phyloP scores from a whole-genome alignment of 805 yeast genomes.

The Starmerella powellii region DNA sequence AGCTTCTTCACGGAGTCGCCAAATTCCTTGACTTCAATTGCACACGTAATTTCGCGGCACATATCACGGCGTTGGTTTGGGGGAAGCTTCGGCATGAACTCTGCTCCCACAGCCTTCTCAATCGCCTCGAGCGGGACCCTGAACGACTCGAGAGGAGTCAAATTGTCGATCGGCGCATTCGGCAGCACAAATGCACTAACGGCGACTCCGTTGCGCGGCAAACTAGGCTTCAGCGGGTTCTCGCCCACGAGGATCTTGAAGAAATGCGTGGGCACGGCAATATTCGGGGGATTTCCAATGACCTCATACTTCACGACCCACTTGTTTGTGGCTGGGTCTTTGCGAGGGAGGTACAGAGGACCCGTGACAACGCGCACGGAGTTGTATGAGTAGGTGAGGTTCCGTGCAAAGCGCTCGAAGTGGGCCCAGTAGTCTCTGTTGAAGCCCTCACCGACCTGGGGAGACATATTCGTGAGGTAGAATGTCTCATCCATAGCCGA shows the following conservation, averaged over 20 bases:
- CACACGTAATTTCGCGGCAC: constrained; percentile 72
- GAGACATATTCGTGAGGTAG: constrained; percentile 77
- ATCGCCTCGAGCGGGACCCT: constrained; percentile 84
- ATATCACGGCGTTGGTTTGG: constrained; percentile 44
- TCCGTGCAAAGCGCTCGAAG: constrained; percentile 76
- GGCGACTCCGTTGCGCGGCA: constrained; percentile 38
- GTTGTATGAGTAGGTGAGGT: constrained; percentile 57
- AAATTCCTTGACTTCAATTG: constrained; percentile 59
- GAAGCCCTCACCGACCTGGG: constrained; percentile 96
- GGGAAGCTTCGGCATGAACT: constrained; percentile 60
- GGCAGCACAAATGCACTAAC: constrained; percentile 93
- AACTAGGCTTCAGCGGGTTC: constrained; percentile 29
- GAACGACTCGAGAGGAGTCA: constrained; percentile 56
- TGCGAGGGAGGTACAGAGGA: constrained; percentile 76
- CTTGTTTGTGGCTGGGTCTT: constrained; percentile 63
- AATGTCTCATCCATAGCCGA: constrained; percentile 93
- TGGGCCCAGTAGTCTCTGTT: constrained; percentile 98
- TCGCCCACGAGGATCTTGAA: constrained; percentile 87
- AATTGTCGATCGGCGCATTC: constrained; percentile 65
- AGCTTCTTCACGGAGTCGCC: constrained; percentile 27
- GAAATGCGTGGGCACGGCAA: constrained; percentile 97
- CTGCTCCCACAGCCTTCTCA: constrained; percentile 78
- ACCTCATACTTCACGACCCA: constrained; percentile 77
- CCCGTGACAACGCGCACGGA: constrained; percentile 85
- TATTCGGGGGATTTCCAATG: constrained; percentile 89